Evolutionary conservation across 2,329 filamentous ascomycete genomes (phyloP), one percentile per base, ranked within the genome.

Genomic region (Colletotrichum godetiae): DNA sequence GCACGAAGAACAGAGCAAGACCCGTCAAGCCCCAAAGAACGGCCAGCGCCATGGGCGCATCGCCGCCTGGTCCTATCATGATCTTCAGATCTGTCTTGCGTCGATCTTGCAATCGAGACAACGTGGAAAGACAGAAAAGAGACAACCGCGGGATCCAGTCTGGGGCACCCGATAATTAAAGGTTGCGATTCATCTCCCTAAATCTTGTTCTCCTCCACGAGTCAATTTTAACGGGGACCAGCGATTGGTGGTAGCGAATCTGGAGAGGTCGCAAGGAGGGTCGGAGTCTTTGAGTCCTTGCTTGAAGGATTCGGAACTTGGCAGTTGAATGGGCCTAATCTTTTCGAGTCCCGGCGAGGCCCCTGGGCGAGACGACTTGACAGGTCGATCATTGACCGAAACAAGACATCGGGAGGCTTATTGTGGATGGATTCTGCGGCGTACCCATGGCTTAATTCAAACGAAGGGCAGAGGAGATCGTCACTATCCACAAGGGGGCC

Each of bases 11-110:
- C 4, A 81, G 60, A 22, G 76, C 72, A 11, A 80, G 49, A 2
- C 31, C 66, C 2, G 77, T 77, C 59, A 81, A 35, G 13, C 74
- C 53, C 80, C 80, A 81, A 74, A 81, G 80, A 64, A 81, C 77
- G 35, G 58, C 68, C 22, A 74, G 68, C 22, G 60, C 64, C 68
- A 74, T 72, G 46, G 72, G 72, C 68, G 72, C 72, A 24, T 74
- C 72, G 29, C 72, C 72, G 37, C 72, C 72, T 49, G 63, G 72
- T 55, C 55, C 63, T n/a, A 74, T 72, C 72, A 74, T 74, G n/a
- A 60, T 72, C 24, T 63, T 19, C 42, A 19, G 42, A 46, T 49
- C 42, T 7, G 42, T 49, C 24, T 10, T 27, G 68, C 67, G 53
- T 56, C 11, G 59, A 60, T 56, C 59, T 69, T 55, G 27, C 53